These are phyloP conservation scores for Reticulascus tulasneorum DNA, from an alignment of 2,329 filamentous ascomycete genomes.

Conservation along the genomic window DNA sequence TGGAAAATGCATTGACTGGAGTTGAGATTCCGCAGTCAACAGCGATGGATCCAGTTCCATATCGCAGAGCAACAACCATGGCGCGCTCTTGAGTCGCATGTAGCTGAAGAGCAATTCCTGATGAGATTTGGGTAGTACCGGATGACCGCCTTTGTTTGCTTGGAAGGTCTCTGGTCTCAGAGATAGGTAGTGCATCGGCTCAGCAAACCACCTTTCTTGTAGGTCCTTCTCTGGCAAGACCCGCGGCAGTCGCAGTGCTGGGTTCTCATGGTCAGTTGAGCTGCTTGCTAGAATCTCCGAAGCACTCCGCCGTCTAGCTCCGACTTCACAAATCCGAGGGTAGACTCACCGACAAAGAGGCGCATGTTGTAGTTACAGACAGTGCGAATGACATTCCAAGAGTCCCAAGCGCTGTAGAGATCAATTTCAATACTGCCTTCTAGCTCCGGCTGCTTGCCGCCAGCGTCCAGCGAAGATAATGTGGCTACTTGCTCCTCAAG, in stretches of 20 bases:
- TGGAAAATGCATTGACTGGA: slow-evolving; percentile 51
- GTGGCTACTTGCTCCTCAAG: slow-evolving; percentile 48
- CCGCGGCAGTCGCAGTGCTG: slow-evolving; percentile 55
- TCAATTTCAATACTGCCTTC: slow-evolving; percentile 49
- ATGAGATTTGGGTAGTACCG: slow-evolving; percentile 57
- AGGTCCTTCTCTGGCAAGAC: slow-evolving; percentile 56
- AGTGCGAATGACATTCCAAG: slow-evolving; percentile 83
- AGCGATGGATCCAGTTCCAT: slow-evolving; percentile 42
- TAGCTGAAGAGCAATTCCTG: slow-evolving; percentile 58
- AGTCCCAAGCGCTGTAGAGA: slow-evolving; percentile 81
- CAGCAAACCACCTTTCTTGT: slow-evolving; percentile 65
- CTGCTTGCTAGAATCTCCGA: not conserved
- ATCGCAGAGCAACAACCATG: slow-evolving; percentile 62
- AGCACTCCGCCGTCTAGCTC: too few relatives aligned
- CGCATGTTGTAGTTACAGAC: slow-evolving; percentile 80
- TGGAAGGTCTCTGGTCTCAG: slow-evolving; percentile 53
- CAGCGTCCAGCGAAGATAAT: slow-evolving; percentile 40
- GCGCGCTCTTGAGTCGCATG: slow-evolving; percentile 60
- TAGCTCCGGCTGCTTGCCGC: slow-evolving; percentile 28
- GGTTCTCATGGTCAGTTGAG: slow-evolving; percentile 1
- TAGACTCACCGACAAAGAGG: slow-evolving; percentile 76
- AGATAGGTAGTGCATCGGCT: slow-evolving; percentile 61
- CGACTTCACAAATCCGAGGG: too few relatives aligned
- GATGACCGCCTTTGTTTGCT: slow-evolving; percentile 56
- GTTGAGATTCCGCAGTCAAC: slow-evolving; percentile 8